phyloP scores from a whole-genome alignment of 2,329 filamentous ascomycete species.

The Gyromitra esculenta region DNA sequence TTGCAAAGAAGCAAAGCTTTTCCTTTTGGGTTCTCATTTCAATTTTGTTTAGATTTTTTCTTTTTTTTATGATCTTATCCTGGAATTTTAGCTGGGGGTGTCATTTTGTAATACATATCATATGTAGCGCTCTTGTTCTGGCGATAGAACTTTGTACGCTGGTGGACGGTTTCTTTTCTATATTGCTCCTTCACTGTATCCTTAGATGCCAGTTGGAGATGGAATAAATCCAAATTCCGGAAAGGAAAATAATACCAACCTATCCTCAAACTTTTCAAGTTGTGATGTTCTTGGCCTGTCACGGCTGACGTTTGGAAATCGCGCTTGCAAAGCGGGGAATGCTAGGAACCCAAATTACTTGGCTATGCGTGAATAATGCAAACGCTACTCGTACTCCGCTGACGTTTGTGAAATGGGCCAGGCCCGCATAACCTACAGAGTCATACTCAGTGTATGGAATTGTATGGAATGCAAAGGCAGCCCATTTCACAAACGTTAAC shows the following conservation, averaged over 20 bases:
- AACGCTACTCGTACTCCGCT: not conserved
- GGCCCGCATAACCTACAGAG: too few species aligned
- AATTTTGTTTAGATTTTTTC: slow-evolving; percentile 38
- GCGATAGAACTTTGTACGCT: slow-evolving; percentile 21
- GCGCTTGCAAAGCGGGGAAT: not conserved
- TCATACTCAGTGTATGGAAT: not conserved
- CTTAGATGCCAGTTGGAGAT: slow-evolving; percentile 32
- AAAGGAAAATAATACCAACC: slow-evolving; percentile 4
- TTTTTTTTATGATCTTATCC: slow-evolving; percentile 21
- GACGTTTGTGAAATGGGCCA: too few species aligned
- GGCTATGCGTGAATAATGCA: slow-evolving; percentile 2
- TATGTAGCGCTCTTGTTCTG: slow-evolving; percentile 28
- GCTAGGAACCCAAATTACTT: not conserved
- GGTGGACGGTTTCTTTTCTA: slow-evolving; percentile 20
- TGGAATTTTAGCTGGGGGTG: slow-evolving; percentile 32
- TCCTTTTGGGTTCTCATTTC: slow-evolving; percentile 25
- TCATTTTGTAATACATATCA: slow-evolving; percentile 45
- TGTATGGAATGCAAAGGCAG: not conserved
- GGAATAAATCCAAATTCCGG: slow-evolving; percentile 15
- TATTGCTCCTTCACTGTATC: slow-evolving; percentile 28
- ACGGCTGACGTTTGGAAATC: too few species aligned
- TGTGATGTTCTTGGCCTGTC: not conserved
- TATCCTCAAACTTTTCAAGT: not conserved
- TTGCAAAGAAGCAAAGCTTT: slow-evolving; percentile 2
- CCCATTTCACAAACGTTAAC: too few species aligned